Percentiles rank a stretch among this genome's conserved stretches.
Conservation (phyloP, 2,329 filamentous ascomycete species). For the Diaporthe sp. region DNA sequence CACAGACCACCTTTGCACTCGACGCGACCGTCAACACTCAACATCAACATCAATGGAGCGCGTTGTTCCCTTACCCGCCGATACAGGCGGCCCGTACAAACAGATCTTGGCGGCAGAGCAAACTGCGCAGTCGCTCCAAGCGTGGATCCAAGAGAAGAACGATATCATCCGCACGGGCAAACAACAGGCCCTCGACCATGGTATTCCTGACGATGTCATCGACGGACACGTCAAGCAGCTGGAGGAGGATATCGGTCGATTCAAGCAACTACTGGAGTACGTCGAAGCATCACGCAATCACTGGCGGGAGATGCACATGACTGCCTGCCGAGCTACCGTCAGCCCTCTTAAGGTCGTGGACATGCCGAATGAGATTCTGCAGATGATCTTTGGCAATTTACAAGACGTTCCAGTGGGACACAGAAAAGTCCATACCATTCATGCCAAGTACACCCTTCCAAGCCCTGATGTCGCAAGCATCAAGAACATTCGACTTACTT, state of each 20-base stretch:
- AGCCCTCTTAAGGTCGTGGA: not conserved
- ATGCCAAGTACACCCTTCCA: not conserved
- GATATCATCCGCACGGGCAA: not conserved
- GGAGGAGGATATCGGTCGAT: not conserved
- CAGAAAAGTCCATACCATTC: too few relatives aligned
- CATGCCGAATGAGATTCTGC: not conserved
- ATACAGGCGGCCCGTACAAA: not conserved
- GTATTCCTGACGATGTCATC: too few relatives aligned
- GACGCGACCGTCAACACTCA: not conserved
- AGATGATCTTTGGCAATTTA: not conserved
- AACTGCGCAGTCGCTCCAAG: not conserved
- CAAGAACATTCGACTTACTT: conserved; percentile 2
- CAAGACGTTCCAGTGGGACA: too few relatives aligned
- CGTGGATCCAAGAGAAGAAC: not conserved
- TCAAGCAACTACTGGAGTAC: not conserved
- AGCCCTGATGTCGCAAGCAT: not conserved
- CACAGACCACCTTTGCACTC: not conserved
- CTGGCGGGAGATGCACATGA: not conserved
- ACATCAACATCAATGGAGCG: not conserved
- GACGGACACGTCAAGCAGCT: not conserved
- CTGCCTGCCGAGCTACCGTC: not conserved
- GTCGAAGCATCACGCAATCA: not conserved
- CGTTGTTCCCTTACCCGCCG: not conserved
- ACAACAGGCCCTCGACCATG: not conserved
- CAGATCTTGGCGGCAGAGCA: not conserved